Evolutionary conservation across 805 yeast species (phyloP).

Genomic region (Lipomyces kockii): DNA sequence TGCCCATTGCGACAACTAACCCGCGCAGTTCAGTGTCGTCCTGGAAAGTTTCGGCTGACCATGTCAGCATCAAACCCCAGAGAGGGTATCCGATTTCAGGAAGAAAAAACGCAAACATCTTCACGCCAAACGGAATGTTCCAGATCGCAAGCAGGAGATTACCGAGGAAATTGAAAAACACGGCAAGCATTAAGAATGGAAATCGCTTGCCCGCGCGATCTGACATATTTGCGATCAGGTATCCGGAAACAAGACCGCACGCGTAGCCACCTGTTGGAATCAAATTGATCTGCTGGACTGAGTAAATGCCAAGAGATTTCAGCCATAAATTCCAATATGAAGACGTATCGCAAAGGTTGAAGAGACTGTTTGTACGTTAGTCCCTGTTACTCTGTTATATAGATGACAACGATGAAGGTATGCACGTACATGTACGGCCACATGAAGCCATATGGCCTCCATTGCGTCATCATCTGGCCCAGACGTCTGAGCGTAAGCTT

Average conservation of each 20-base stretch:
- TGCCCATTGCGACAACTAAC: conserved; percentile 43
- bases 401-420: conserved; percentile 39
- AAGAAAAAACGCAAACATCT: conserved; percentile 15
- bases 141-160: conserved; percentile 49
- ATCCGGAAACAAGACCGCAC: conserved; percentile 40
- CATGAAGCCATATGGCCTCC: conserved; percentile 24
- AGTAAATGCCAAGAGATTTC: conserved; percentile 37
- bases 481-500: conserved; percentile 14
- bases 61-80: conserved; percentile 36
- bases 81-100: conserved; percentile 14
- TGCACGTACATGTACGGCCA: conserved; percentile 37
- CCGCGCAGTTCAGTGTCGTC: conserved; percentile 41
- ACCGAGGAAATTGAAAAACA: conserved; percentile 8
- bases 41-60: conserved; percentile 39
- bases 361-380: neutral
- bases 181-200: conserved; percentile 31
- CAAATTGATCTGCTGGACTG: conserved; percentile 41
- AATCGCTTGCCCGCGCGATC: conserved; percentile 42
- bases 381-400: neutral
- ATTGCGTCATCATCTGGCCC: conserved; percentile 13
- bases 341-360: conserved; percentile 9
- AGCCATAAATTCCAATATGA: conserved; percentile 44
- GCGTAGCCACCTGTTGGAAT: conserved; percentile 47
- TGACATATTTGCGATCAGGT: conserved; percentile 41
- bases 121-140: conserved; percentile 49